These are phyloP conservation scores for Nyssa sinensis DNA, from an alignment of 148 eudicot species.

Conservation along the genomic window DNA sequence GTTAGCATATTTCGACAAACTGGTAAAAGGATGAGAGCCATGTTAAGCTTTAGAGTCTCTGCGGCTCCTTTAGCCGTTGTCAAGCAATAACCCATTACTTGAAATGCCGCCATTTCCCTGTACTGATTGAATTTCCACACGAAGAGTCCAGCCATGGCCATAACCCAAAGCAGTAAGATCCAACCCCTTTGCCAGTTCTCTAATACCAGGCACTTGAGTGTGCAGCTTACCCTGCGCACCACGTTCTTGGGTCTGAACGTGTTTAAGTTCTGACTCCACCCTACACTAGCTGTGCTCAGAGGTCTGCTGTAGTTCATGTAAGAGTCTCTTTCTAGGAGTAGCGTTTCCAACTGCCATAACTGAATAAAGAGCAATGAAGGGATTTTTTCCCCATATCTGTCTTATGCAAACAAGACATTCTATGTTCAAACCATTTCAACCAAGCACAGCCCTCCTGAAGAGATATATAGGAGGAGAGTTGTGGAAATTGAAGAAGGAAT, in stretches of 20 bases:
- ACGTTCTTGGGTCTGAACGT: slow-evolving; percentile 35
- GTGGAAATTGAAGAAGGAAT: no score
- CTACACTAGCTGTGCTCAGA: slow-evolving; percentile 61
- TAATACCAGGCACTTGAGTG: slow-evolving; percentile 50
- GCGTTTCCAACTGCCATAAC: slow-evolving; percentile 95
- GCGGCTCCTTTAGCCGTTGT: slow-evolving; percentile 97
- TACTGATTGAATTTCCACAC: slow-evolving; percentile 85
- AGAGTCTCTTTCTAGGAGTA: slow-evolving; percentile 78
- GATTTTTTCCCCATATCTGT: neutral
- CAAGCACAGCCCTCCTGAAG: neutral
- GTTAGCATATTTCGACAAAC: slow-evolving; percentile 85
- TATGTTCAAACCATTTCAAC: neutral
- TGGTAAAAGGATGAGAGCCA: slow-evolving; percentile 88
- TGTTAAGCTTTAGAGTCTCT: slow-evolving; percentile 87
- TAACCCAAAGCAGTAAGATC: slow-evolving; percentile 68
- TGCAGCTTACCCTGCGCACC: slow-evolving; percentile 43
- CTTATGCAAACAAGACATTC: neutral
- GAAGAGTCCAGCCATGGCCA: slow-evolving; percentile 63
- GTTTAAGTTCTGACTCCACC: slow-evolving; percentile 70
- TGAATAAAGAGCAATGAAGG: slow-evolving; percentile 22
- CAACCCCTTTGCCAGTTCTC: slow-evolving; percentile 91
- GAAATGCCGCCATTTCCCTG: slow-evolving; percentile 57
- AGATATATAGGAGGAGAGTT: no score
- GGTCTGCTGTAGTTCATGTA: slow-evolving; percentile 89
- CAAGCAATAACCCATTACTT: slow-evolving; percentile 87